Evolutionary conservation across 371 early-diverging fungal genomes (phyloP).

Genomic region (Apophysomyces sp.): DNA sequence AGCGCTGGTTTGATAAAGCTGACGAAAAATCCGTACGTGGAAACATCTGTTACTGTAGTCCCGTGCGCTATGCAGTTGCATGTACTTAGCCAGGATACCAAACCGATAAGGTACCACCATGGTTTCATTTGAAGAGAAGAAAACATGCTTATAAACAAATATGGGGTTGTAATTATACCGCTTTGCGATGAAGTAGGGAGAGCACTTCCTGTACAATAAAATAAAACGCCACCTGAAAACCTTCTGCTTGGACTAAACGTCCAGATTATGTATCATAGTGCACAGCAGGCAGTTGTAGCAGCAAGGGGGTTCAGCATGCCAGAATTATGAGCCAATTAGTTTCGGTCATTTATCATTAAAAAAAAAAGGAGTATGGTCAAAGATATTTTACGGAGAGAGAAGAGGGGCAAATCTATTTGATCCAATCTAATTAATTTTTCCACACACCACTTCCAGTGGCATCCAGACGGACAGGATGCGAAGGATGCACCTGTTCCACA

Average conservation of each 20-base stretch:
- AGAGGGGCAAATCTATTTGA: neutral
- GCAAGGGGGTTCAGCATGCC: neutral
- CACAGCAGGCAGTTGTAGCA: neutral
- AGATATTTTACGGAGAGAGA: neutral
- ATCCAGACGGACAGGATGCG: constrained; percentile 9
- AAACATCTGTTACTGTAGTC: constrained; percentile 8
- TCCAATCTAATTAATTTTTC: neutral
- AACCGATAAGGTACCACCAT: neutral
- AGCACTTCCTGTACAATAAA: neutral
- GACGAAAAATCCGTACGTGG: constrained; percentile 27
- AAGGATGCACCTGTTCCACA: constrained; percentile 55
- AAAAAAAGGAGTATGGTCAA: neutral
- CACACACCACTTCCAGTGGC: constrained; percentile 35
- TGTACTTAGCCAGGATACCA: neutral
- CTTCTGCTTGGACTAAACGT: neutral
- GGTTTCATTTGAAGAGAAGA: neutral
- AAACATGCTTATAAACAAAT: neutral
- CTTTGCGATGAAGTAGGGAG: neutral
- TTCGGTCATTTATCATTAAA: neutral
- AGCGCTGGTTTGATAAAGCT: constrained; percentile 19
- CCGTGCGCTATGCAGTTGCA: constrained; percentile 15
- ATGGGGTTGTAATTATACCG: neutral
- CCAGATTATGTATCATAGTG: neutral
- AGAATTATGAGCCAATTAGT: neutral
- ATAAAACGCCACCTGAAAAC: neutral